phyloP scores from a whole-genome alignment of 257 asterid genomes.

The Scutellaria baicalensis region DNA sequence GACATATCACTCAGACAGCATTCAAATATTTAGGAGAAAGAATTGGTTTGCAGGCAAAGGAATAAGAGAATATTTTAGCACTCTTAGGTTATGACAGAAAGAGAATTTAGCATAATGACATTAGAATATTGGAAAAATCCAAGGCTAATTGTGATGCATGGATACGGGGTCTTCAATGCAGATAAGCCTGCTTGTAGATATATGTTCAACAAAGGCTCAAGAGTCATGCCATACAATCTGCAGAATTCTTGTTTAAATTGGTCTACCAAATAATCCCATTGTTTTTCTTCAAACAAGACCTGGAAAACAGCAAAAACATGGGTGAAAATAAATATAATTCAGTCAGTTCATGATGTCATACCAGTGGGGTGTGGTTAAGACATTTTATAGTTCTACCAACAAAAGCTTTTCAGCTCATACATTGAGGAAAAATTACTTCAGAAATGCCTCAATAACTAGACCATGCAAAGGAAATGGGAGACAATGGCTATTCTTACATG shows the following conservation, averaged over 20 bases:
- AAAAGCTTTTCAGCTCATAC: background rate
- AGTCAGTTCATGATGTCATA: background rate
- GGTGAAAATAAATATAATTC: background rate
- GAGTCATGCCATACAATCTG: constrained; percentile 95
- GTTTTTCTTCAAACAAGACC: constrained; percentile 86
- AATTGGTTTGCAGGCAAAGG: background rate
- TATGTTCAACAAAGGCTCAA: constrained; percentile 84
- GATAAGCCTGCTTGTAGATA: constrained; percentile 97
- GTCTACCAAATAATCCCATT: constrained; percentile 85
- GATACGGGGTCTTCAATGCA: constrained; percentile 99
- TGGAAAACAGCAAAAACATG: constrained; percentile 22
- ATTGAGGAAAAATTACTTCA: background rate
- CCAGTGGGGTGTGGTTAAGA: background rate
- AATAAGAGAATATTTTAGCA: background rate
- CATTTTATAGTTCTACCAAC: background rate
- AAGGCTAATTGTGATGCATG: constrained; percentile 16
- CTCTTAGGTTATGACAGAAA: background rate
- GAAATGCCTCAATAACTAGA: background rate
- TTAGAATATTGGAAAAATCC: background rate
- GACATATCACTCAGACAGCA: background rate
- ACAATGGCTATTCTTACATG: background rate
- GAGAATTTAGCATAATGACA: background rate
- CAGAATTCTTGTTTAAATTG: constrained; percentile 97
- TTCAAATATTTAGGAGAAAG: background rate
- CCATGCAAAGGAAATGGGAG: background rate